These are phyloP conservation scores for Cucumis variabilis DNA, from an alignment of 331 rosid genomes.

Conservation along the genomic window DNA sequence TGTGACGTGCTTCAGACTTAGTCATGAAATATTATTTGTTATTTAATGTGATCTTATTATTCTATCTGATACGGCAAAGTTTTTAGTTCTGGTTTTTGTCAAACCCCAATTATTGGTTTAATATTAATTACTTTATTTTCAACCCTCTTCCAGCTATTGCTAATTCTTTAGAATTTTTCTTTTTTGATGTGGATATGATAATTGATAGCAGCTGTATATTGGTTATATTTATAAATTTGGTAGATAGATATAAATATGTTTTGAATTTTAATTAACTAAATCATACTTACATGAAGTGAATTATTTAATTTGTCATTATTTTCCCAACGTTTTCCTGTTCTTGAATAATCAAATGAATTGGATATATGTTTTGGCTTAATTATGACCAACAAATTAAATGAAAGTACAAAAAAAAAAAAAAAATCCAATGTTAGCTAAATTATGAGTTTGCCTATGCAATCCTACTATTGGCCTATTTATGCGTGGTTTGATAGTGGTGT, in stretches of 20 bases:
- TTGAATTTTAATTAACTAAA: neutral
- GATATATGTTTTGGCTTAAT: neutral
- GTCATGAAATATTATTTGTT: neutral
- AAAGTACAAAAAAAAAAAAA: too few species aligned
- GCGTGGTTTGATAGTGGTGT: too few species aligned
- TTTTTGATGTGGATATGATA: neutral
- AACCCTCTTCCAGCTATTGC: conserved; percentile 1
- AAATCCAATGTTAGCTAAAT: too few species aligned
- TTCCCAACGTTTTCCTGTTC: neutral
- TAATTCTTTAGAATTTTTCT: neutral
- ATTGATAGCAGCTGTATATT: neutral
- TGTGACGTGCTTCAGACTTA: conserved; percentile 16
- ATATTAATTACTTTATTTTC: neutral
- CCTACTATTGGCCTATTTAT: too few species aligned
- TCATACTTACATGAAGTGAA: neutral
- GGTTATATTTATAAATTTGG: neutral
- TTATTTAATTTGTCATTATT: neutral
- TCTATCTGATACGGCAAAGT: conserved; percentile 9
- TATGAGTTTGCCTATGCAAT: too few species aligned
- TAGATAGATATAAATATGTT: neutral
- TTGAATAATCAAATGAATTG: neutral
- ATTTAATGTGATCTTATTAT: neutral
- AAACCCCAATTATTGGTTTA: conserved; percentile 1
- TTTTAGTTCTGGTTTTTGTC: neutral
- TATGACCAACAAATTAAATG: too few species aligned